Conservation (phyloP, 2,329 filamentous ascomycete species). For the Colletotrichum tropicale region DNA sequence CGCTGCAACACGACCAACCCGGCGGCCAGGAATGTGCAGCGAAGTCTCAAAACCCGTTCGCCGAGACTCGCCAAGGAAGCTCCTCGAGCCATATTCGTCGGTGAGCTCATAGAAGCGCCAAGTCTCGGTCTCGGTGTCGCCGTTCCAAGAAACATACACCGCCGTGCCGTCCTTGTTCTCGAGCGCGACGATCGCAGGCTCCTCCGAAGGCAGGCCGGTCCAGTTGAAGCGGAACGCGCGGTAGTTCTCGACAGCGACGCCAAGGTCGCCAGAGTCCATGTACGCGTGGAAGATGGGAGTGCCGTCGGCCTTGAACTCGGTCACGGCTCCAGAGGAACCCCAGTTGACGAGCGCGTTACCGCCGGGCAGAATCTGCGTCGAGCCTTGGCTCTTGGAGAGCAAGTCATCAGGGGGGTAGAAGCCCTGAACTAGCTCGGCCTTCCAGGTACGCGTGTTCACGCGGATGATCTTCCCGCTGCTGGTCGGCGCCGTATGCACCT, state of each 20-base stretch:
- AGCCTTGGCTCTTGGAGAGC: conserved; percentile 51
- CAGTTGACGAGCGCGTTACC: conserved; percentile 62
- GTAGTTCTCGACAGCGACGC: conserved; percentile 53
- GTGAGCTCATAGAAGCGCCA: conserved; percentile 32
- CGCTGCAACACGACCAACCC: background rate
- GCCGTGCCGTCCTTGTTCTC: conserved; percentile 5
- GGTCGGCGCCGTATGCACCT: conserved; percentile 24
- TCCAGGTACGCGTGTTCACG: conserved; percentile 49
- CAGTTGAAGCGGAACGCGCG: conserved; percentile 59
- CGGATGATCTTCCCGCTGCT: conserved; percentile 52
- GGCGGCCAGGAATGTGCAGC: background rate
- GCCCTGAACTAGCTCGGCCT: conserved; percentile 48
- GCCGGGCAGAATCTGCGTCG: conserved; percentile 57
- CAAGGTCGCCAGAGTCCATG: conserved; percentile 41
- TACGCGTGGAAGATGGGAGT: conserved; percentile 57
- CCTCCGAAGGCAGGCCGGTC: conserved; percentile 51
- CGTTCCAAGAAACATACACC: conserved; percentile 38
- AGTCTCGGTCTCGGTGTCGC: conserved; percentile 34
- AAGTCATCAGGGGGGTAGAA: conserved; percentile 54
- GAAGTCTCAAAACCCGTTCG: conserved; percentile 13
- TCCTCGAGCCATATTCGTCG: background rate
- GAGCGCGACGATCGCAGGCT: conserved; percentile 23
- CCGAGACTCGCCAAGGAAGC: conserved; percentile 2
- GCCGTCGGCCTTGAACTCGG: conserved; percentile 52
- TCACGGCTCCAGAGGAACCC: conserved; percentile 54